Evolutionary conservation across 148 eudicot species (phyloP), one percentile per base, ranked within the genome.

Genomic region (Persicaria maculosa): DNA sequence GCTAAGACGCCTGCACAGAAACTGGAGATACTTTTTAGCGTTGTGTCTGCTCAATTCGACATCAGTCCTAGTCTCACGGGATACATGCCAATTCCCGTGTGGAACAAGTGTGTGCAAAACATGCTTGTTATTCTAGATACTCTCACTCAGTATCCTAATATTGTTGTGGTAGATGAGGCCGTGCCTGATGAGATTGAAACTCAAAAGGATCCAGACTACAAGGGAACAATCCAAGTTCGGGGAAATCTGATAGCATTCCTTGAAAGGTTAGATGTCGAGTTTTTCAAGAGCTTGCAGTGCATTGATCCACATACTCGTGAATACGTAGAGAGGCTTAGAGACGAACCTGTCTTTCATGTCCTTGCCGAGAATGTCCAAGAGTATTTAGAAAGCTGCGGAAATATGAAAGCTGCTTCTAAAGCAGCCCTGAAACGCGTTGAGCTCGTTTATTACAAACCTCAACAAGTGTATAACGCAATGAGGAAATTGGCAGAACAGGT

Each of bases 1-100:
- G 98, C 98, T 4, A 93, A 93, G 84, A 93, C 97, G 46, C 97
- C 98, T 72, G 97, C 97, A 45, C 98, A 93, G 84, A 93, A 93
- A 81, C 86, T 93, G 54, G 98, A 93, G 80, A 93, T 93, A 74
- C 86, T 87, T 17, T 91, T 93, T 64, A 83, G 86, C 79, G 97
- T 91, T 74, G 85, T 93, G 14, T 89, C 97, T 73, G 97, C 98
- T 52, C 97, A 93, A 73, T 93, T 93, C 82, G 97, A 93, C 83
- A 90, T 93, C 16, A 93, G 86, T 72, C 81, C 94, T 65, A 79
- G 97, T 79, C 86, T 91, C 14, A 89, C 85, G 76, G 91, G 91
- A 15, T 89, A 91, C 80, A 88, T 93, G 97, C 92, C 94, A 0
- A 83, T 91, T 65, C 86, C 83, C 77, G 90, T 91, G 4, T 93